Evolutionary conservation across 2,329 filamentous ascomycete genomes (phyloP), one percentile per base, ranked within the genome.

Genomic region (Sporothrix schenckii): DNA sequence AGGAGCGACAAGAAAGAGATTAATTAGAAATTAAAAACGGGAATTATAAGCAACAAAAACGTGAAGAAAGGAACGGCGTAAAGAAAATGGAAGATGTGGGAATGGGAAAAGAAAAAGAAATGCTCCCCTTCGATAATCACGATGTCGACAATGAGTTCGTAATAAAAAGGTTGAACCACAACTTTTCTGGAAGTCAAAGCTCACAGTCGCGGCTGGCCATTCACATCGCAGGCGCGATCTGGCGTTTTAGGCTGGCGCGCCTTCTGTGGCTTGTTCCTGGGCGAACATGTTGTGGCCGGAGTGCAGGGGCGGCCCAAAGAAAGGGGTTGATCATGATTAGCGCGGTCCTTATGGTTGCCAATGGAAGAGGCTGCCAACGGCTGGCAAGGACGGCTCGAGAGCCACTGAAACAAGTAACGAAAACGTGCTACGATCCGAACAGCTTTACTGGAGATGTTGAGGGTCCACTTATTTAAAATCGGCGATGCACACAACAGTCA

Each of bases 191-290:
- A 50, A 47, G 58, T 47, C 41, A 44, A 44, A 47, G 58, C 39
- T 47, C 16, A 14, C 54, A 63, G 58, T 47, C 58, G 39, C 58
- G 21, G 34, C 68, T 69, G 58, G 68, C 68, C 68, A 69, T 65
- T 69, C 68, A 65, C 50, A 61, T 69, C 67, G 47, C 44, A 61
- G 54, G 44, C 67, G 67, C 67, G 67, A 69, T 69, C 56, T 53
- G 67, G 54, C 67, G 54, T 54, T 49, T 50, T 66, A 21, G 63
- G 30, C 16, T 19, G 34, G 58, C 58, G 58, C 39, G 58, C 41
- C 58, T 63, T 5, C 41, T 2, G 41, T 16, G 5, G 39, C 24
- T 24, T 61, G 58, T 47, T 61, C 39, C 39, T 60, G 34, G 10
- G 19, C 21, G 21, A n/a, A n/a, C 21, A n/a, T 34, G 27, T 27